phyloP scores from a whole-genome alignment of 208 protist species.

The Crithidia thermophila region DNA sequence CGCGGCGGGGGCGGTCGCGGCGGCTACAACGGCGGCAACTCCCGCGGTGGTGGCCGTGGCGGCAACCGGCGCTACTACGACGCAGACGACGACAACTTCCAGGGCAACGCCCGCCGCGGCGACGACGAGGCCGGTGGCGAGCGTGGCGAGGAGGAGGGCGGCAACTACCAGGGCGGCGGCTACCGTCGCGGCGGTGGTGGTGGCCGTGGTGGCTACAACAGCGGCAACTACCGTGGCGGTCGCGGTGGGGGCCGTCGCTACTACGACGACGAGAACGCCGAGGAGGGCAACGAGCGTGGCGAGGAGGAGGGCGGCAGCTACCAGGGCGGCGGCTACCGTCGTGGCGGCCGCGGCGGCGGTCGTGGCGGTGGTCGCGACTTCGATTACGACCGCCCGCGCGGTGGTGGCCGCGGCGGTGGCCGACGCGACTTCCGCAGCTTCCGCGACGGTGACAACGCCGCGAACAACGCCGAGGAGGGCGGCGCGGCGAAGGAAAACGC shows the following conservation, averaged over 20 bases:
- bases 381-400: conserved; percentile 16
- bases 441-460: conserved; percentile 23
- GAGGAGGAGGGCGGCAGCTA: conserved; percentile 20
- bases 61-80: conserved; percentile 33
- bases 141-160: conserved; percentile 25
- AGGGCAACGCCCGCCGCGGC: conserved; percentile 11
- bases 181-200: conserved; percentile 34
- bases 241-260: conserved; percentile 22
- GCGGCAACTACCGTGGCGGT: conserved; percentile 28
- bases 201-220: conserved; percentile 25
- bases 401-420: conserved; percentile 16
- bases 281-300: not conserved
- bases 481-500: conserved; percentile 14
- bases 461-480: not conserved
- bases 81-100: conserved; percentile 17
- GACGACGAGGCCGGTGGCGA: conserved; percentile 13
- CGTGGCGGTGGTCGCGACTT: conserved; percentile 17
- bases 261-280: conserved; percentile 18
- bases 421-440: conserved; percentile 27
- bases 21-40: conserved; percentile 6
- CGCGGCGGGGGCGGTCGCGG: conserved; percentile 25
- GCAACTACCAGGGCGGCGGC: conserved; percentile 24
- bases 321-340: conserved; percentile 10
- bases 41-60: conserved; percentile 25
- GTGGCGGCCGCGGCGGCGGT: conserved; percentile 10